A percentile compares a stretch with the other conserved stretches of the same genome.
These are phyloP conservation scores for Emergomyces pasteurianus DNA, from an alignment of 2,329 filamentous ascomycete genomes.

Conservation along the genomic window DNA sequence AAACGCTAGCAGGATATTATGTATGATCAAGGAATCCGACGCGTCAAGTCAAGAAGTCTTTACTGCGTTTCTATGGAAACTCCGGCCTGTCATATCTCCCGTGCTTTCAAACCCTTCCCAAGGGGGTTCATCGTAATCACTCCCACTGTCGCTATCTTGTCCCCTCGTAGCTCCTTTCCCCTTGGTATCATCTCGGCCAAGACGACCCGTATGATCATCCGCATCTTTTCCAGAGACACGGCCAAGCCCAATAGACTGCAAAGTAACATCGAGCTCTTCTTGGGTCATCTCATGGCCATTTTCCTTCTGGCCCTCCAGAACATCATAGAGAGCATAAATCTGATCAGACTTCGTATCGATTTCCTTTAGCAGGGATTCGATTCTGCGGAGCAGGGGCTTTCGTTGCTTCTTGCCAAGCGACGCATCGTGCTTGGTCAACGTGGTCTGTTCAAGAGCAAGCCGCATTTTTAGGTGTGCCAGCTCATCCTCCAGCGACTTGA, in stretches of 20 bases:
- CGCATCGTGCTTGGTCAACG: constrained; percentile 57
- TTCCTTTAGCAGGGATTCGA: constrained; percentile 49
- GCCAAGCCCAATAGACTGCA: constrained; percentile 36
- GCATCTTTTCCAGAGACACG: neutral
- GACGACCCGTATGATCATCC: constrained; percentile 2
- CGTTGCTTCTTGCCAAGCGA: constrained; percentile 54
- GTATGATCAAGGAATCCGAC: neutral
- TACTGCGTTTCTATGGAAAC: neutral
- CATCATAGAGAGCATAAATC: constrained; percentile 73
- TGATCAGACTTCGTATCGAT: constrained; percentile 66
- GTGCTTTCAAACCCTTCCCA: constrained; percentile 35
- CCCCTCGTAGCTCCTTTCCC: constrained; percentile 5
- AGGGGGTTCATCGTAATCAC: constrained; percentile 27
- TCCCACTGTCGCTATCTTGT: constrained; percentile 15
- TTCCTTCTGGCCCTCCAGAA: constrained; percentile 65
- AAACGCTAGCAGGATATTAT: too few species aligned
- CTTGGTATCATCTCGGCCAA: neutral
- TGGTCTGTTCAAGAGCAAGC: constrained; percentile 48
- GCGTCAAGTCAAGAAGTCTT: neutral
- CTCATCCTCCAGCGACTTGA: constrained; percentile 73
- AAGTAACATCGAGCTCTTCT: constrained; percentile 52
- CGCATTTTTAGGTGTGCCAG: constrained; percentile 62
- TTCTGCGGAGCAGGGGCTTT: constrained; percentile 47
- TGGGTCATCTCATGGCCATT: constrained; percentile 51
- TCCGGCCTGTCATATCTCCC: constrained; percentile 25